Evolutionary conservation across 2,329 filamentous ascomycete species (phyloP).

Genomic region (Beauveria australis): DNA sequence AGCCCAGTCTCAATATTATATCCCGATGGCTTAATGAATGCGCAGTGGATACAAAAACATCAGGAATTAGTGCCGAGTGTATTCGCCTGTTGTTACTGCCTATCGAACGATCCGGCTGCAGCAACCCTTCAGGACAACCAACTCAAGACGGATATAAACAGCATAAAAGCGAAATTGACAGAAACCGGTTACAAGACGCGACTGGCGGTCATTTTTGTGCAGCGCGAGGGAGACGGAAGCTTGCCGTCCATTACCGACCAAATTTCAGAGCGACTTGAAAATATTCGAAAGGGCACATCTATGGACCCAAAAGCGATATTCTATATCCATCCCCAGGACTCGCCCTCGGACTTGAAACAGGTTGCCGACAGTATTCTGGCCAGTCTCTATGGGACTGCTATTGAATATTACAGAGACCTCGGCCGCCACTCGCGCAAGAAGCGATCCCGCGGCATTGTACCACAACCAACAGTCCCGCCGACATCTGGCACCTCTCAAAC

Average conservation of each 20-base stretch:
- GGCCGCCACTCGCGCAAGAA: conserved; percentile 90
- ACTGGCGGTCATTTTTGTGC: conserved; percentile 55
- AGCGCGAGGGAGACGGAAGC: conserved; percentile 22
- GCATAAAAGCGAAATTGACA: conserved; percentile 58
- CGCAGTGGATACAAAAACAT: conserved; percentile 81
- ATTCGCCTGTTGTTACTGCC: conserved; percentile 71
- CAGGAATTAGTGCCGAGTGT: conserved; percentile 75
- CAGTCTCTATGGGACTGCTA: conserved; percentile 62
- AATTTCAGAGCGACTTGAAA: conserved; percentile 61
- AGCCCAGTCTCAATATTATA: conserved; percentile 77
- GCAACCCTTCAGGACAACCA: conserved; percentile 77
- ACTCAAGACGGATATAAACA: conserved; percentile 79
- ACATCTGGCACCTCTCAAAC: conserved; percentile 79
- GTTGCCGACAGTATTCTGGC: conserved; percentile 67
- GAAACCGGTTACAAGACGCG: conserved; percentile 70
- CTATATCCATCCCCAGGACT: conserved; percentile 68
- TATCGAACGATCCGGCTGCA: conserved; percentile 64
- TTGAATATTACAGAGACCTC: conserved; percentile 90
- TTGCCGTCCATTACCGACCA: conserved; percentile 51
- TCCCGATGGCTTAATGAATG: conserved; percentile 79
- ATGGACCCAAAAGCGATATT: conserved; percentile 81
- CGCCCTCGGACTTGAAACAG: conserved; percentile 60
- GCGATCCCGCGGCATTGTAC: conserved; percentile 67
- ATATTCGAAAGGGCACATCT: conserved; percentile 69
- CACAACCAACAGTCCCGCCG: conserved; percentile 73